Conservation (phyloP, 2,329 filamentous ascomycete genomes). For the Aspergillus pseudonomiae region DNA sequence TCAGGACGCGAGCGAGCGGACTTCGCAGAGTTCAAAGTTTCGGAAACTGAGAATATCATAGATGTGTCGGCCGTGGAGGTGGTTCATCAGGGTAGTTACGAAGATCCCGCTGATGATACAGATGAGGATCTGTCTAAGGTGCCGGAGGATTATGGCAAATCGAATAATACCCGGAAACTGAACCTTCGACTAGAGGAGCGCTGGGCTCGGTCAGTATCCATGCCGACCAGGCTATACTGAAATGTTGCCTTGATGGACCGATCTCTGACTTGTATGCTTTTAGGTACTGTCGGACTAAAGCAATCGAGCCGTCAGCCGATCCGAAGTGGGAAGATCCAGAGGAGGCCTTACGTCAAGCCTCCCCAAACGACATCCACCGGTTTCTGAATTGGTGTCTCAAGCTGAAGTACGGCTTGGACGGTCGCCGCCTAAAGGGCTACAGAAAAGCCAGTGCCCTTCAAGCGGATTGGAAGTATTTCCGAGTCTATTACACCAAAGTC, state of each 20-base stretch:
- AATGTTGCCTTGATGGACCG: not conserved
- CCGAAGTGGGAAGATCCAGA: constrained; percentile 22
- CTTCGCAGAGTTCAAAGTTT: not conserved
- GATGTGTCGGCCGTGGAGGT: not conserved
- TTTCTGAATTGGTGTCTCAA: constrained; percentile 28
- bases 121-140: constrained; percentile 26
- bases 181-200: constrained; percentile 17
- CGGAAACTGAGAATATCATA: not conserved
- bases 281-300: constrained; percentile 25
- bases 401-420: constrained; percentile 19
- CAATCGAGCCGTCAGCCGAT: constrained; percentile 19
- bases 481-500: constrained; percentile 22
- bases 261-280: not conserved
- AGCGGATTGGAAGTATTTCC: constrained; percentile 27
- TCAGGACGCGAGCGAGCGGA: not conserved
- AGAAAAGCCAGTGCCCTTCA: constrained; percentile 21
- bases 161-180: constrained; percentile 21
- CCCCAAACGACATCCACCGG: constrained; percentile 23
- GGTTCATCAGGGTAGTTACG: not conserved
- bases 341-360: constrained; percentile 18
- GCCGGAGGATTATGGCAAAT: constrained; percentile 22
- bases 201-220: constrained; percentile 20
- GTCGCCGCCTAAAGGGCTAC: constrained; percentile 18
- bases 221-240: not conserved
- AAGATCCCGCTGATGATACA: constrained; percentile 21